These are phyloP conservation scores for Calonectria henricotiae DNA, from an alignment of 2,329 filamentous ascomycete species.

Conservation along the genomic window DNA sequence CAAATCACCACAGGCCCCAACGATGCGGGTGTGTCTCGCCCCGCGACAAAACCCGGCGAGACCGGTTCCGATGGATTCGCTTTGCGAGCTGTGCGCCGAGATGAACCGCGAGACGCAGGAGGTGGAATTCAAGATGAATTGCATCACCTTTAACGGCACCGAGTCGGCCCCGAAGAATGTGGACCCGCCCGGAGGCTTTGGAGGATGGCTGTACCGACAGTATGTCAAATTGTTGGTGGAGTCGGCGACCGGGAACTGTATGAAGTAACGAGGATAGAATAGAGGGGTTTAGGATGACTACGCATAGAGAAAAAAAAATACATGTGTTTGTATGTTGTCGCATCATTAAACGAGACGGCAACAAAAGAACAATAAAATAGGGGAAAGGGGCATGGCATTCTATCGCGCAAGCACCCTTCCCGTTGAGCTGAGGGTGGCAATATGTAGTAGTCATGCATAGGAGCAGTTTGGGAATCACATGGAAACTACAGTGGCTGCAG, in stretches of 20 bases:
- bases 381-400: too few species aligned
- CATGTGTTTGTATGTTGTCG: neutral
- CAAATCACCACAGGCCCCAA: conserved; percentile 42
- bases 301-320: neutral
- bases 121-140: conserved; percentile 27
- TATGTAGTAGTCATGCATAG: too few species aligned
- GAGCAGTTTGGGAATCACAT: conserved; percentile 8
- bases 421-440: too few species aligned
- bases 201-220: conserved; percentile 43
- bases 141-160: conserved; percentile 42
- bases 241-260: conserved; percentile 45
- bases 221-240: conserved; percentile 44
- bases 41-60: conserved; percentile 30
- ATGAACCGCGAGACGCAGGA: conserved; percentile 21
- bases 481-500: neutral
- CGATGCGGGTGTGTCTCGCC: conserved; percentile 40
- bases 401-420: too few species aligned
- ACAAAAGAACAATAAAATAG: too few species aligned
- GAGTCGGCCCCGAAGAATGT: conserved; percentile 35
- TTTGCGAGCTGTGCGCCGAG: conserved; percentile 39
- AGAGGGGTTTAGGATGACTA: neutral
- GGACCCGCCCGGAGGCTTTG: conserved; percentile 42
- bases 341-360: too few species aligned
- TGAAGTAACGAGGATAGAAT: neutral
- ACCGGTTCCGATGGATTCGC: conserved; percentile 33